These are phyloP conservation scores for Candida pseudoviswanathii DNA, from an alignment of 1,139 yeast genomes.

Conservation along the genomic window DNA sequence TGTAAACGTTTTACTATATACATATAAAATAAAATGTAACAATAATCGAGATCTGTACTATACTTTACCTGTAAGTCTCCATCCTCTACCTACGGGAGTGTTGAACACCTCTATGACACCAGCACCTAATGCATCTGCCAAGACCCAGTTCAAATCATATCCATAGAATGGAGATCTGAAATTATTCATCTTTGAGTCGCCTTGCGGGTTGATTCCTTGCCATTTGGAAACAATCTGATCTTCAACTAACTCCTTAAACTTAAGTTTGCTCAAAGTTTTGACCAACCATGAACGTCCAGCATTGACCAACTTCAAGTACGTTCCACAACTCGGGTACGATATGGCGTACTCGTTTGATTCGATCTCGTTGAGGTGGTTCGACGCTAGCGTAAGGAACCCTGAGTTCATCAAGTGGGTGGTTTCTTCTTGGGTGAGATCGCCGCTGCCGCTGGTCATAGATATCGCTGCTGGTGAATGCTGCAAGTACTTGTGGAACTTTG, in stretches of 20 bases:
- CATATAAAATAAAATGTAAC: neutral
- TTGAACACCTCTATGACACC: slow-evolving; percentile 67
- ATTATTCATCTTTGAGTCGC: slow-evolving; percentile 38
- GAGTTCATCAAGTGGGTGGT: slow-evolving; percentile 40
- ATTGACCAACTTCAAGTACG: slow-evolving; percentile 50
- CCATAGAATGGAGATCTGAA: slow-evolving; percentile 64
- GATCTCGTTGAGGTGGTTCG: slow-evolving; percentile 51
- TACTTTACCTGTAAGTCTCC: slow-evolving; percentile 59
- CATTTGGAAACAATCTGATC: slow-evolving; percentile 49
- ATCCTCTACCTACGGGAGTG: slow-evolving; percentile 73
- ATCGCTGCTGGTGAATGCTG: slow-evolving; percentile 31
- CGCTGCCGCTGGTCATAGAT: slow-evolving; percentile 25
- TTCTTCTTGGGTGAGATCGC: slow-evolving; percentile 30
- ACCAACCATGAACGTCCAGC: slow-evolving; percentile 54
- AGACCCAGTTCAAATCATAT: slow-evolving; percentile 58
- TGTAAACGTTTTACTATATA: neutral
- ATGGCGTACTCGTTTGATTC: slow-evolving; percentile 47
- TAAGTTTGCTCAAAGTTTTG: slow-evolving; percentile 41
- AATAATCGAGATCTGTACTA: slow-evolving; percentile 7
- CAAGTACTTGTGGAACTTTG: slow-evolving; percentile 28
- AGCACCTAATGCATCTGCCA: slow-evolving; percentile 69
- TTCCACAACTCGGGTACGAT: slow-evolving; percentile 65
- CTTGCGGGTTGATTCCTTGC: slow-evolving; percentile 39
- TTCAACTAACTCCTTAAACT: slow-evolving; percentile 58
- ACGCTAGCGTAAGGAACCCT: slow-evolving; percentile 59